Base-by-base conservation (phyloP, 257 asterid genomes). In the Fraxinus pennsylvanica region DNA sequence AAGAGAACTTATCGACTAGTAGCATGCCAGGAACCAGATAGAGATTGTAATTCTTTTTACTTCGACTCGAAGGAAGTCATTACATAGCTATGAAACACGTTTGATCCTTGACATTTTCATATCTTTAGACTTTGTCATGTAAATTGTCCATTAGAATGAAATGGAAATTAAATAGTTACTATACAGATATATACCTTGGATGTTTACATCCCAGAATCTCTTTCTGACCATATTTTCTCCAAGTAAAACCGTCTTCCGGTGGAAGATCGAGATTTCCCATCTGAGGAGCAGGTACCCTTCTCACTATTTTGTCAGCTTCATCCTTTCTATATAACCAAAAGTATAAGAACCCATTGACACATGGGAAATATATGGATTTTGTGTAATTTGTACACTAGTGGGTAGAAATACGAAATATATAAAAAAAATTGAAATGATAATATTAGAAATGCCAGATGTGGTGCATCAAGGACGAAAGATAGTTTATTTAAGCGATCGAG, bases 171-270 rank as follows among this genome's bases (percentile, higher is more conserved):
- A 52, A 50, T 14, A 50, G 5, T n/a, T 6, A 5, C 9, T 36
- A 12, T n/a, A 15, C 25, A 4, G 12, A 15, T 33, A 4, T 0
- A 32, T 86, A 94, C 98, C 98, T 90, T 17, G 97, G 98, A 82
- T 82, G 91, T 41, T 9, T 89, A 41, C 89, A 79, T 30, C 93
- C 88, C 17, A 92, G 87, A 50, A 94, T 94, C 76, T 83, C 90
- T 70, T 92, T 94, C 84, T 92, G 97, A 54, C 98, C 98, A 74
- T 94, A 94, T 82, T 94, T 92, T 73, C 96, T 81, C 98, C 98
- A 94, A 1, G 93, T 92, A 78, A 75, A 89, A 41, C 96, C 97
- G 83, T 94, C 98, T 14, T 92, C 97, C 0, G 97, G 98, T 0
- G 98, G 98, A 52, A 84, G 79, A 13, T 92, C 97, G 19, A 86